Base-by-base conservation (phyloP, 805 yeast species). In the Lipomyces mesembrius region DNA sequence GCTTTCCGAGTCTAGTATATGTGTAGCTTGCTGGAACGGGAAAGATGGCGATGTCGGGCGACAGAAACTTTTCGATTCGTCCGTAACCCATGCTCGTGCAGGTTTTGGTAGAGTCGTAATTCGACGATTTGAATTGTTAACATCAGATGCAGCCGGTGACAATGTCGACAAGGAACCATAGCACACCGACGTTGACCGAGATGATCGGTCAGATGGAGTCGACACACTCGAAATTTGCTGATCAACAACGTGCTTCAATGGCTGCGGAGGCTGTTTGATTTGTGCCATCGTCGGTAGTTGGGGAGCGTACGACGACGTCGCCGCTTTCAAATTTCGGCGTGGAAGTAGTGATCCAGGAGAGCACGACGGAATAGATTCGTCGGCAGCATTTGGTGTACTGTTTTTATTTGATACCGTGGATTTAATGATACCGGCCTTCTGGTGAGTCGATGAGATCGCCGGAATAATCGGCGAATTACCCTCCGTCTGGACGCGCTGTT, bases 41-140 rank as follows among this genome's bases (percentile, higher is more conserved):
- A 39, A 39, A 9, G 59, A 35, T 4, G 68, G 54, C 14, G 66
- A 58, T 39, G 64, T 62, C 25, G 61, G 66, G 3, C 67, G 64
- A 7, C 59, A 46, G 53, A 61, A 64, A 6, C 60, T 32, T 56
- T 60, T 64, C 20, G 39, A 52, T 34, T 54, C 39, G n/a, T 58
- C 64, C 20, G 37, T 39, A 27, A 27, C 67, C 64, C 64, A 60
- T 1, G 67, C 25, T n/a, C 61, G 57, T 1, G 59, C 59, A 7
- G 67, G 62, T n/a, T 52, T 60, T 12, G 67, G 60, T 2, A 63
- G 60, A 34, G 63, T 25, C 22, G 29, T n/a, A 35, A 27, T 14
- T 9, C 43, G 29, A 7, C 2, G 32, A 43, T 27, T 27, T 22
- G 17, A n/a, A n/a, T 20, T 29, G 17, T 37, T 20, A 25, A 27